Evolutionary conservation across 257 asterid genomes (phyloP), one percentile per base, ranked within the genome.

Genomic region (Scutellaria minor): DNA sequence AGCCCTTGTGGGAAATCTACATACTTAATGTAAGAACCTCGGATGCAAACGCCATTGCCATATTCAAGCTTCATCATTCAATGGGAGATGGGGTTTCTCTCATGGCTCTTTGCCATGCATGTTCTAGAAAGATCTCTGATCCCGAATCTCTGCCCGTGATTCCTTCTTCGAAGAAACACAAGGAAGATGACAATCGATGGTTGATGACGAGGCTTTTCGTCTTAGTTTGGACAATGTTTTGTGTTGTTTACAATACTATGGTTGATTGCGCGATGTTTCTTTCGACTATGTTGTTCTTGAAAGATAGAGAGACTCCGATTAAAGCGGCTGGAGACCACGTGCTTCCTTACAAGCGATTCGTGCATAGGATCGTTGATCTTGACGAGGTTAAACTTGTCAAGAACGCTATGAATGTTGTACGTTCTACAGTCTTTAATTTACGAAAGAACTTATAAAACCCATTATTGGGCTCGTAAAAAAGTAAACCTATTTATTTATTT

Each of bases 1-100:
- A 85, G 69, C 90, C 90, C 14, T 5, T 79, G 2, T 85, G 90
- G 90, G 87, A 85, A 42, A 7, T 83, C 13, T 81, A 85, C 68
- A 77, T 85, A 22, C 72, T 85, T 0, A 85, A 85, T 47, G 37
- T 83, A 39, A 68, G 60, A 69, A 85, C 84, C 18, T 74, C 86
- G 0, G 74, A 83, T 27, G 85, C 90, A 13, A 54, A 74, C 5
- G 64, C 86, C 1, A 47, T 62, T 0, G 74, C 18, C 2, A 22
- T 83, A 18, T 65, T 78, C 27, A 77, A 72, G 67, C 42, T 79
- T 20, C 84, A 83, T 37, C 90, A 85, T 42, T 83, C 88, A 0
- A 45, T 85, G 27, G 90, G 90, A 1, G 87, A 83, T 31, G 90
- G 90, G 0, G 71, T 83, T 1, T 85, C 90, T 0, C 71, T 83